Base-by-base conservation (phyloP, 768 basidiomycete genomes). In the Collybia sordida region DNA sequence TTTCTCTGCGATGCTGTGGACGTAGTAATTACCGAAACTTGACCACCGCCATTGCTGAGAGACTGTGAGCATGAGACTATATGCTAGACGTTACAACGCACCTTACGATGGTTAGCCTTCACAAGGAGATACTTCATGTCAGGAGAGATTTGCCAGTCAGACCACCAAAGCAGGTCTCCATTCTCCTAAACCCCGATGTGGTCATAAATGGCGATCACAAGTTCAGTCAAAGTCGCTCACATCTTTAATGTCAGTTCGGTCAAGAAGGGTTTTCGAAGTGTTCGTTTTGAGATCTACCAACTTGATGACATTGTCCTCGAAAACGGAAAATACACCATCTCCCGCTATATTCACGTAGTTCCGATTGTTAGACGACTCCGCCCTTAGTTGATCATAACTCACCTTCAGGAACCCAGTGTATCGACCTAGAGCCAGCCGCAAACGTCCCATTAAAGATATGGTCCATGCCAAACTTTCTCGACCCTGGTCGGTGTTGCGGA, bases 341-440 rank as follows among this genome's bases (percentile, higher is more conserved):
- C 92, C 93, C 58, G 95, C 97, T 97, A 48, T 19, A 2, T 35
- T 37, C 40, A 6, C 15, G 4, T 22, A 8, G 4, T 34, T 17
- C 3, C 24, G 19, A 23, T 38, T 31, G 14, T 11, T 12, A 24
- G 18, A 36, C 42, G 15, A 18, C 18, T 23, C 9, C n/a, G 39
- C 19, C 22, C n/a, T 14, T 4, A 7, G 37, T 6, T 17, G 9
- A 6, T 24, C 5, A 4, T 12, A 24, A 59, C 81, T 35, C 54
- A 93, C 95, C 96, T 81, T 97, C 94, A 7, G 88, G 83, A 23
- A 98, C 86, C 97, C 97, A 99, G 38, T 83, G 75, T 27, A 99
- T 64, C 18, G 59, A 58, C 42, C 75, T 73, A 2, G 62, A 58
- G 3, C 75, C 61, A 2, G 74, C 67, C 14, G 27, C 52, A 62